Base-by-base conservation (phyloP, 805 yeast genomes). In the Starmerella floricola region DNA sequence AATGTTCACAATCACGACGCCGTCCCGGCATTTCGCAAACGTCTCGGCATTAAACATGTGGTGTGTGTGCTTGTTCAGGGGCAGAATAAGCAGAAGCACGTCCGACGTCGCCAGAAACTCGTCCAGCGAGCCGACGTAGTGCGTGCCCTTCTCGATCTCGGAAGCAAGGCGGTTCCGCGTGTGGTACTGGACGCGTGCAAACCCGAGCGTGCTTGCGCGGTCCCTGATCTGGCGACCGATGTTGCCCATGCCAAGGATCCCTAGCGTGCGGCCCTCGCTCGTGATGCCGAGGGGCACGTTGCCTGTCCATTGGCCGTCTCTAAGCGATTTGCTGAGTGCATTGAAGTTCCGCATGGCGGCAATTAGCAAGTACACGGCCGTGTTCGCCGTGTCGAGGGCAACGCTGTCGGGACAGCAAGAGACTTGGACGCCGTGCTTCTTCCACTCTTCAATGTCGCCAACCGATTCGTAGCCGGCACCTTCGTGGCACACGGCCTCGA, bases 1-100 rank as follows among this genome's bases (percentile, higher is more conserved):
- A 13, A 94, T 83, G 63, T 85, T 85, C 31, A 83, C 76, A 19
- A 78, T 63, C n/a, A 81, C 74, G 24, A 78, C 86, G 33, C 87
- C 93, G 45, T 76, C 73, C 60, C 85, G 86, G 83, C 82, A 78
- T 60, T 78, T 73, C 17, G 61, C 56, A 41, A 86, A 69, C 2
- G 75, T 65, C 13, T 68, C 76, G 34, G 63, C 68, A 61, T 80
- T 69, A 57, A 86, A 67, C 35, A 76, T 66, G 58, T 86, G 93
- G 45, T 65, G 72, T 1, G 95, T 86, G 33, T 72, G 59, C 18
- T 71, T 55, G 61, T 82, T 85, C 58, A 85, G 70, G 29, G 95
- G 95, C 38, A 86, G 67, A 54, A 79, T 78, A 48, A 86, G 65
- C 35, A 85, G 73, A 34, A 86, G 64, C 17, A 85, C 69, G 59